Evolutionary conservation across 768 basidiomycete genomes (phyloP).

Genomic region (Sporobolomyces roseus): DNA sequence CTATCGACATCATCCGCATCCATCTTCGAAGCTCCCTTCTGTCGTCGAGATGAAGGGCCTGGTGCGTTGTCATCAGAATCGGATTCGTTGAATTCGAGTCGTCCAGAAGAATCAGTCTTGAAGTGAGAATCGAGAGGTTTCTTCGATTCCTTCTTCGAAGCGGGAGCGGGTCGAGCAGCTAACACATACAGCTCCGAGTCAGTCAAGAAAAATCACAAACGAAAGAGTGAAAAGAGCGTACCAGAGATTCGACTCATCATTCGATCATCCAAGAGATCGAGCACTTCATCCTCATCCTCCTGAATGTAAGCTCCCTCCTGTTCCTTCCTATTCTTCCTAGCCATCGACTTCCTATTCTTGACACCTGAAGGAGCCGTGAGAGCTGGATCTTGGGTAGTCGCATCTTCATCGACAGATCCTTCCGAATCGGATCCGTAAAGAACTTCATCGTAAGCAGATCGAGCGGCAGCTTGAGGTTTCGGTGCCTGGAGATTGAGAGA

Average conservation of each 20-base stretch:
- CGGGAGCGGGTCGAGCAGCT: constrained; percentile 34
- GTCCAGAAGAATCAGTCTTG: constrained; percentile 61
- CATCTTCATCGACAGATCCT: constrained; percentile 51
- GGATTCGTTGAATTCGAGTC: constrained; percentile 43
- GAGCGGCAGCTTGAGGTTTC: constrained; percentile 57
- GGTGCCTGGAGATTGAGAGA: constrained; percentile 43
- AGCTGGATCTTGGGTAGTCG: constrained; percentile 6
- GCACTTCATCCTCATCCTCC: constrained; percentile 85
- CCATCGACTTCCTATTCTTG: constrained; percentile 60
- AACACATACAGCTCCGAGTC: not conserved
- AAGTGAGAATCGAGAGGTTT: constrained; percentile 55
- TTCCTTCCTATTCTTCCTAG: constrained; percentile 48
- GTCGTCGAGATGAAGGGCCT: constrained; percentile 52
- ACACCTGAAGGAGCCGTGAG: constrained; percentile 19
- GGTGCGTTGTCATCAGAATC: constrained; percentile 56
- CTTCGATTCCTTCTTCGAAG: not conserved
- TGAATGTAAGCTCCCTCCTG: constrained; percentile 64
- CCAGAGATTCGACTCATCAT: constrained; percentile 53
- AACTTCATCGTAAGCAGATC: constrained; percentile 94
- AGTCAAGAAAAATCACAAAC: not conserved
- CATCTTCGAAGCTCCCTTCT: too few species aligned
- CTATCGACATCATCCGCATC: constrained; percentile 66
- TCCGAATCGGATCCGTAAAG: constrained; percentile 96
- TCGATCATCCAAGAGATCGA: constrained; percentile 80
- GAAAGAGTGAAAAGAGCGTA: not conserved